Base-by-base conservation (phyloP, 2,329 filamentous ascomycete genomes). In the Exophiala lecanii-corni region DNA sequence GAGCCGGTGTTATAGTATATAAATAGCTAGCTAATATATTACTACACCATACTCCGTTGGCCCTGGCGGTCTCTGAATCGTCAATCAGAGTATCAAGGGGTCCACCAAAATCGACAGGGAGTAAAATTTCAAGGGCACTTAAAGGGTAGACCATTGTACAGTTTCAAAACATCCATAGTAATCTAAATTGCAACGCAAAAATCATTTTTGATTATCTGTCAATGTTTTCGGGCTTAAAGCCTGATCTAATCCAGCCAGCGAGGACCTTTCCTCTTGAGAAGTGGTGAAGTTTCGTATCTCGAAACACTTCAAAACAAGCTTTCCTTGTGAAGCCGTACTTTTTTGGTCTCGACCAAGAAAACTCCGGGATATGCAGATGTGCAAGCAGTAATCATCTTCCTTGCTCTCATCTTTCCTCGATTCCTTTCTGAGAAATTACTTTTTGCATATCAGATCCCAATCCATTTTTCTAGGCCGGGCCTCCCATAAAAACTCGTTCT, bases 181-280 rank as follows among this genome's bases (percentile, higher is more conserved):
- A n/a, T n/a, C n/a, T n/a, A n/a, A n/a, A n/a, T n/a, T 26, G 12
- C 23, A 26, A 26, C 12, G 12, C 7, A 26, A 26, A 26, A 26
- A 26, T 26, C 23, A 7, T 26, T 26, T 26, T 26, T 26, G 12
- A 26, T 26, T 12, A 26, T 26, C 12, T 26, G 23, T 26, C 23
- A 26, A 26, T 26, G 12, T 12, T 26, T 26, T 6, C 12, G 6
- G 6, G 23, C 23, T 26, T 26, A 12, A 49, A 51, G 49, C 45
- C 49, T 51, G 49, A 51, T 51, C 45, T 49, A 51, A 46, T 44
- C 39, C 47, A 49, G 40, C 45, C 52, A 53, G 47, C 52, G 47
- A 45, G 46, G 50, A 53, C 52, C 50, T 51, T 55, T 50, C 43
- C 44, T 35, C 38, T n/a, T 31, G 21, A 18, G 13, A 31, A 35